Evolutionary conservation across 768 basidiomycete species (phyloP), one percentile per base, ranked within the genome.

Genomic region (Lactarius sanguifluus): DNA sequence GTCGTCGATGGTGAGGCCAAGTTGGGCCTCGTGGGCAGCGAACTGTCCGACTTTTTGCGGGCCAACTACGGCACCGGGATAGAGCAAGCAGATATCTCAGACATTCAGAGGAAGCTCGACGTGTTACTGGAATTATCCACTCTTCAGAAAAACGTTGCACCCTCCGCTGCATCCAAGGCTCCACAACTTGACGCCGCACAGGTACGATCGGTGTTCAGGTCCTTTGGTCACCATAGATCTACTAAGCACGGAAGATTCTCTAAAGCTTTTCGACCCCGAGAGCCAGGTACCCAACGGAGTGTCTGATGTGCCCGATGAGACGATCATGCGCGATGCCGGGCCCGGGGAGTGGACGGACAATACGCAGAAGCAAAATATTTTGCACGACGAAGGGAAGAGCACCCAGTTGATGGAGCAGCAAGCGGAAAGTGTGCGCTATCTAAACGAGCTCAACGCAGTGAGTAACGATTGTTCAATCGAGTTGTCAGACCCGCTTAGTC

Each of bases 391-490:
- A 64, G 78, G 74, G 23, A 82, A 85, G 67, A 82, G 81, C 32
- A 78, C 75, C 3, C 65, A 82, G 8, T 82, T 85, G 69, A 73
- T 79, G n/a, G 83, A 85, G 61, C 88, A 89, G 72, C 90, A 91
- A 72, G 81, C 82, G 6, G 91, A 92, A 69, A 90, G 84, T 67
- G 85, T 88, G 66, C 83, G 90, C 25, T 92, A 92, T 73, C 81
- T 93, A 40, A 89, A 89, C 68, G 89, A 92, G 72, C 80, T 92
- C 43, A 92, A 92, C 72, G 78, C 80, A 64, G 90, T 88, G 67
- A 65, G 83, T 75, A 32, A 59, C n/a, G 16, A 25, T 8, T 25
- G 2, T 23, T 12, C 23, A 1, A 34, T n/a, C 25, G 1, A n/a
- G 38, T 43, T 18, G 23, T 40, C 34, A 6, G 41, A 25, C 13